A percentile compares a stretch with the other conserved stretches of the same genome.
Conservation (phyloP, 179 eudicot genomes). For the Silene vulgaris region DNA sequence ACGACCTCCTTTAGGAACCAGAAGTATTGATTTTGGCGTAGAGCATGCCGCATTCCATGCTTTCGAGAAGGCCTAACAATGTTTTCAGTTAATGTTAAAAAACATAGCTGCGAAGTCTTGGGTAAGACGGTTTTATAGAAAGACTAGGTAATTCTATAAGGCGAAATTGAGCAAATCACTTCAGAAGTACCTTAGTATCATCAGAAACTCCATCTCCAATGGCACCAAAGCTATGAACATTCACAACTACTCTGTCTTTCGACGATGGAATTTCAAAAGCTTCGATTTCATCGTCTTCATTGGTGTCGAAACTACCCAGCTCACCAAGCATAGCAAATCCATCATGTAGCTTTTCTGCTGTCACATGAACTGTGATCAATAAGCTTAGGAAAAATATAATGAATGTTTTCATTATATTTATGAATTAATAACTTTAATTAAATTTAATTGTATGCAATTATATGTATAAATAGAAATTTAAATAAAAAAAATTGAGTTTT, state of each 20-base stretch:
- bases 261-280: conserved; percentile 34
- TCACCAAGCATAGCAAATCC: conserved; percentile 29
- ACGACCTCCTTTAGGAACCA: conserved; percentile 58
- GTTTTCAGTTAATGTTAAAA: background rate
- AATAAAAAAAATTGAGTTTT: background rate
- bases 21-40: conserved; percentile 48
- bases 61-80: conserved; percentile 17
- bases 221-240: conserved; percentile 78
- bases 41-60: conserved; percentile 83
- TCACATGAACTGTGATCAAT: conserved; percentile 41
- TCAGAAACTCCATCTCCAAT: conserved; percentile 77
- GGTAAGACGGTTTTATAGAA: too few species aligned
- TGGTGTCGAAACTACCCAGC: conserved; percentile 41
- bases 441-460: background rate
- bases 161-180: background rate
- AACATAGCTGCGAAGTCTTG: background rate
- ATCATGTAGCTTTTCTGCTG: conserved; percentile 28
- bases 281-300: conserved; percentile 40
- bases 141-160: background rate
- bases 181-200: conserved; percentile 58
- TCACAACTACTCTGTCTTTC: conserved; percentile 43
- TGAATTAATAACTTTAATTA: background rate
- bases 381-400: conserved; percentile 40
- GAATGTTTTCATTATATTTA: conserved; percentile 44
- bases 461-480: background rate